A percentile compares a stretch with the other conserved stretches of the same genome.
phyloP scores from a whole-genome alignment of 208 protist genomes.

The Leishmania turanica region DNA sequence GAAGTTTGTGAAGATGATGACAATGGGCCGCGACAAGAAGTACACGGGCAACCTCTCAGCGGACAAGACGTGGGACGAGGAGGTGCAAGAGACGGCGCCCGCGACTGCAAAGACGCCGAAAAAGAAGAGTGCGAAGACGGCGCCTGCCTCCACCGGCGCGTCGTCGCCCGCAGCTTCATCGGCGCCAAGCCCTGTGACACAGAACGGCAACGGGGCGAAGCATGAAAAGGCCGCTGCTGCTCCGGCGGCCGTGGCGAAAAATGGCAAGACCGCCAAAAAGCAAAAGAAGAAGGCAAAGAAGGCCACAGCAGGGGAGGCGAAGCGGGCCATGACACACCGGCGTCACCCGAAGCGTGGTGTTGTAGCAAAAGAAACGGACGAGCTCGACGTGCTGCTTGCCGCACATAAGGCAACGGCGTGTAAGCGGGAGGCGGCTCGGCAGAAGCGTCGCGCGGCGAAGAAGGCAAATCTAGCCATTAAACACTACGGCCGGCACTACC shows the following conservation, averaged over 20 bases:
- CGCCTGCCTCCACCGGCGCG: neutral
- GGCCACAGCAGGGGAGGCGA: slow-evolving; percentile 35
- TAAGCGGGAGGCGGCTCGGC: slow-evolving; percentile 40
- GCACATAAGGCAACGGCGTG: slow-evolving; percentile 39
- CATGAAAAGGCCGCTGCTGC: neutral
- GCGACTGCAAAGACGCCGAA: slow-evolving; percentile 6
- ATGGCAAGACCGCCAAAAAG: slow-evolving; percentile 12
- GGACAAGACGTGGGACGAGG: slow-evolving; percentile 86
- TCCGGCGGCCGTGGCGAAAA: slow-evolving; percentile 3
- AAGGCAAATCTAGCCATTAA: slow-evolving; percentile 70
- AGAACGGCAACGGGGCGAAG: no score
- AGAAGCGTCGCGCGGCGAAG: slow-evolving; percentile 55
- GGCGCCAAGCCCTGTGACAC: neutral
- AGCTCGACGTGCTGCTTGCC: slow-evolving; percentile 57
- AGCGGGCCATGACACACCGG: slow-evolving; percentile 57
- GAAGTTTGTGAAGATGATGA: slow-evolving; percentile 79
- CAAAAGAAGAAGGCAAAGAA: slow-evolving; percentile 44
- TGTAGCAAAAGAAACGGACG: slow-evolving; percentile 48
- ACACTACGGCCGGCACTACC: slow-evolving; percentile 86
- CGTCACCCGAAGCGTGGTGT: slow-evolving; percentile 75
- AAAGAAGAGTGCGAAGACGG: slow-evolving; percentile 17
- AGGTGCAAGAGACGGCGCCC: slow-evolving; percentile 46
- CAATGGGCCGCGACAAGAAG: slow-evolving; percentile 44
- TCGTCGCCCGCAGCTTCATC: neutral
- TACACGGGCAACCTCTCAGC: slow-evolving; percentile 58